Evolutionary conservation across 2,329 filamentous ascomycete species (phyloP).

Genomic region (Nannizziopsis barbatae): DNA sequence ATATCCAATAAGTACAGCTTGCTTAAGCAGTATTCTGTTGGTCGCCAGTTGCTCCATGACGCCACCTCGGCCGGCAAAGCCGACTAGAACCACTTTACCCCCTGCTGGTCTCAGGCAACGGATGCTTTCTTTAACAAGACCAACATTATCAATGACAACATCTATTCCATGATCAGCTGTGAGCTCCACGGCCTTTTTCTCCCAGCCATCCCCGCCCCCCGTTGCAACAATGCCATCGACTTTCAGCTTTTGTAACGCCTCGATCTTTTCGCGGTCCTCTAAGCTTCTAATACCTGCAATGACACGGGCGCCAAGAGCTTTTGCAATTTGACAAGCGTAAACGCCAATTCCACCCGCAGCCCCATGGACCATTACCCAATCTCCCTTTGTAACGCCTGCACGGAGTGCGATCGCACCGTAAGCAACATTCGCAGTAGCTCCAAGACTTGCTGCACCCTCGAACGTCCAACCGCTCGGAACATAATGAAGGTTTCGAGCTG

Average conservation of each 20-base stretch:
- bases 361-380: constrained; percentile 46
- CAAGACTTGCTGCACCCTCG: constrained; percentile 43
- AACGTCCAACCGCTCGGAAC: constrained; percentile 40
- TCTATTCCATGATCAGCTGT: constrained; percentile 44
- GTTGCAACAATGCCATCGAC: constrained; percentile 13
- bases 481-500: constrained; percentile 30
- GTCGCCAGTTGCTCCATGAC: constrained; percentile 45
- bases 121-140: constrained; percentile 45
- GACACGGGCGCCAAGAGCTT: constrained; percentile 43
- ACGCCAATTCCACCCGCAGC: constrained; percentile 47
- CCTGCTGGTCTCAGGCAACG: constrained; percentile 42
- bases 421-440: constrained; percentile 43
- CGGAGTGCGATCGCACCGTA: constrained; percentile 36
- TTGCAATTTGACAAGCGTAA: constrained; percentile 47
- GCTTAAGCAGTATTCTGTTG: constrained; percentile 46
- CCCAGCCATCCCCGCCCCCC: constrained; percentile 34
- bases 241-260: not conserved
- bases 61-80: constrained; percentile 46
- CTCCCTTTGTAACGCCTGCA: constrained; percentile 34
- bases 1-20: constrained; percentile 45
- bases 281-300: constrained; percentile 44
- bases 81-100: constrained; percentile 46
- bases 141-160: constrained; percentile 49
- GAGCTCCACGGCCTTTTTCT: constrained; percentile 38
- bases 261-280: constrained; percentile 15